These are phyloP conservation scores for Rosa lucieae DNA, from an alignment of 306 rosid species.

Conservation along the genomic window DNA sequence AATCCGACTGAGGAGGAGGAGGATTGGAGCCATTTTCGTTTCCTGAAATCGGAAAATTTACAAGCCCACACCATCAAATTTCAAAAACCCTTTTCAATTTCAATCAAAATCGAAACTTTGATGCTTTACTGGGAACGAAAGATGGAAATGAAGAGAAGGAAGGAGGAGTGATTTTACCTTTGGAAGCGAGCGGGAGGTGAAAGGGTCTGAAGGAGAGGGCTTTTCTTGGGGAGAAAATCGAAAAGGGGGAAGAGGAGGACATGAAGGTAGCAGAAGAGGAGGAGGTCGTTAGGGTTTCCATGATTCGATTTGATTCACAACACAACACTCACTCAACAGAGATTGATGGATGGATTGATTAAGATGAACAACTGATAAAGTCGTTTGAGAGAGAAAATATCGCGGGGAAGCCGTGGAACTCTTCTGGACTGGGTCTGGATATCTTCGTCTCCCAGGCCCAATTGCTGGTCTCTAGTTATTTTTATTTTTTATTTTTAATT, in stretches of 20 bases:
- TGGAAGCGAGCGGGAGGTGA: constrained; percentile 52
- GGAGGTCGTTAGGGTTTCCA: constrained; percentile 56
- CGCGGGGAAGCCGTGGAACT: not conserved
- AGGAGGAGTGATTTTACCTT: constrained; percentile 31
- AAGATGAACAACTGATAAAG: not conserved
- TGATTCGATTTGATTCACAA: not conserved
- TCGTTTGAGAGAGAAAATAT: not conserved
- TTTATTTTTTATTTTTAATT: too few species aligned
- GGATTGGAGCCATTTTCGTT: constrained; percentile 44
- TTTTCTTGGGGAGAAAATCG: constrained; percentile 35
- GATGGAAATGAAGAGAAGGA: not conserved
- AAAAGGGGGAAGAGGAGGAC: constrained; percentile 50
- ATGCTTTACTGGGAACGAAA: not conserved
- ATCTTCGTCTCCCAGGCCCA: not conserved
- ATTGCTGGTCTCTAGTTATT: not conserved
- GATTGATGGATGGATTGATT: too few species aligned
- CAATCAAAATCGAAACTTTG: not conserved
- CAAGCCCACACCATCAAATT: not conserved
- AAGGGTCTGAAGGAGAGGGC: constrained; percentile 31
- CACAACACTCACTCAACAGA: too few species aligned
- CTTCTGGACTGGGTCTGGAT: not conserved
- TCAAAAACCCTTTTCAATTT: not conserved
- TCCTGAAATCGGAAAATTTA: constrained; percentile 37
- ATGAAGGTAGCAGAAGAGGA: constrained; percentile 46
- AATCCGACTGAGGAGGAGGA: constrained; percentile 41